A percentile compares a stretch with the other conserved stretches of the same genome.
Evolutionary conservation across 441 rosid genomes (phyloP).

Genomic region (Adansonia grandidieri): DNA sequence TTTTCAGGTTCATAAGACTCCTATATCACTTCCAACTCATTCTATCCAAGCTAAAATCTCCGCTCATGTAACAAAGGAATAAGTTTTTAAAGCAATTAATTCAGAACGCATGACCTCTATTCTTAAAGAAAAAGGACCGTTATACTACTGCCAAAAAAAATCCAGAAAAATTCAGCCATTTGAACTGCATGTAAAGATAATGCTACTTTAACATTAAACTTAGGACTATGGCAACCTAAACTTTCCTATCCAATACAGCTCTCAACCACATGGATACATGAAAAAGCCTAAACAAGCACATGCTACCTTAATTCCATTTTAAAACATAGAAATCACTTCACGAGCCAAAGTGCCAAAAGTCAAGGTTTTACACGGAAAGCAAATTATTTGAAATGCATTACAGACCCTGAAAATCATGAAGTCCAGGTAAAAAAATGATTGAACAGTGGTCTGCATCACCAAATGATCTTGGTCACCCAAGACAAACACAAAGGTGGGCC

Average conservation of each 20-base stretch:
- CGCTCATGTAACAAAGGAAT: constrained; percentile 6
- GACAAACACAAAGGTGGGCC: constrained; percentile 15
- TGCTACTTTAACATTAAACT: not conserved
- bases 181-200: not conserved
- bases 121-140: not conserved
- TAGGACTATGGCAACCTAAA: not conserved
- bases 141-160: not conserved
- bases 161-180: constrained; percentile 8
- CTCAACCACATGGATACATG: constrained; percentile 17
- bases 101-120: constrained; percentile 4
- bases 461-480: constrained; percentile 40
- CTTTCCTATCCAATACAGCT: not conserved
- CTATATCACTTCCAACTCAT: constrained; percentile 22
- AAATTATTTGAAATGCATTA: constrained; percentile 25
- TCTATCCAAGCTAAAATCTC: constrained; percentile 15
- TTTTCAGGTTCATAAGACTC: constrained; percentile 27
- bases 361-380: constrained; percentile 25
- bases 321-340: constrained; percentile 23
- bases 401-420: constrained; percentile 31
- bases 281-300: constrained; percentile 23
- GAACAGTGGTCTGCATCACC: constrained; percentile 42
- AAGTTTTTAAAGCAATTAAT: not conserved
- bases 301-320: constrained; percentile 29
- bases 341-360: constrained; percentile 27
- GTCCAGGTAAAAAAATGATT: constrained; percentile 39